phyloP scores from a whole-genome alignment of 1,284 basidiomycete genomes.

The Apiotrichum gamsii region DNA sequence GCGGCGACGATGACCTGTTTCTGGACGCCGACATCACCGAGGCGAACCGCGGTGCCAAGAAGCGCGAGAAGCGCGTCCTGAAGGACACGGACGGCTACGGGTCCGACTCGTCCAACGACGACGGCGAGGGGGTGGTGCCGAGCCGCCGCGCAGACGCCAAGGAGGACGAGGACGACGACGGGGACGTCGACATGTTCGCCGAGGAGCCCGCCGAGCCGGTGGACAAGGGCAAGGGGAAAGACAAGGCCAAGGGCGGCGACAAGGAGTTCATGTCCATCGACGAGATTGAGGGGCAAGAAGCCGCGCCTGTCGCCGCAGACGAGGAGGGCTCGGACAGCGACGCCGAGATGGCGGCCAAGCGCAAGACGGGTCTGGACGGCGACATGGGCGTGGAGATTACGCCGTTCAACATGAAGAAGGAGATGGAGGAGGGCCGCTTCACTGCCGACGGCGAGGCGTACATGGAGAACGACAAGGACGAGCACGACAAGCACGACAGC shows the following conservation, averaged over 20 bases:
- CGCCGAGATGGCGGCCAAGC: constrained; percentile 16
- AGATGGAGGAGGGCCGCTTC: constrained; percentile 97
- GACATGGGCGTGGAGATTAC: constrained; percentile 92
- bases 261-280: constrained; percentile 75
- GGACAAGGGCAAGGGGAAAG: constrained; percentile 16
- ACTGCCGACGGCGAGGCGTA: constrained; percentile 81
- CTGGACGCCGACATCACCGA: constrained; percentile 43
- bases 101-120: constrained; percentile 78
- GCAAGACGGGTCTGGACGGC: constrained; percentile 26
- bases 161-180: constrained; percentile 53
- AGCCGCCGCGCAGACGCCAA: constrained; percentile 51
- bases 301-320: constrained; percentile 61
- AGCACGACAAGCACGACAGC: constrained; percentile 82
- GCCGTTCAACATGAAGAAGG: constrained; percentile 97
- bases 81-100: constrained; percentile 81
- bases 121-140: constrained; percentile 79
- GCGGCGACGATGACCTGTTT: constrained; percentile 15
- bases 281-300: constrained; percentile 94
- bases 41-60: constrained; percentile 48
- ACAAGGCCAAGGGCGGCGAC: constrained; percentile 45
- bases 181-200: constrained; percentile 76
- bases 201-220: constrained; percentile 12
- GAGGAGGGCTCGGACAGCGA: constrained; percentile 53
- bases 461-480: constrained; percentile 71
- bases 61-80: constrained; percentile 62